Evolutionary conservation across 805 yeast genomes (phyloP), one percentile per base, ranked within the genome.

Genomic region (Suhomyces emberorum): DNA sequence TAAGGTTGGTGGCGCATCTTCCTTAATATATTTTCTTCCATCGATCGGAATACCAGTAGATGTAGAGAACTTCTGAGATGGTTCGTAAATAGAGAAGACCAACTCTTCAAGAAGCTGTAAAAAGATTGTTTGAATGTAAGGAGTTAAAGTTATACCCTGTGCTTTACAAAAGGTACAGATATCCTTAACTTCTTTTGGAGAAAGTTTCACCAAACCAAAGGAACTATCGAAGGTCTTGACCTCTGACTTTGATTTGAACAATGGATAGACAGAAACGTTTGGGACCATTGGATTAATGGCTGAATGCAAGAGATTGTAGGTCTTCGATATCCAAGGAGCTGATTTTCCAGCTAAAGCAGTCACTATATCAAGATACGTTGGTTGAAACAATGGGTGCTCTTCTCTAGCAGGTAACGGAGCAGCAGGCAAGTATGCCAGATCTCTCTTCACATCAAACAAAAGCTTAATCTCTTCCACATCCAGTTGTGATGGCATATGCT

Each of bases 61-160:
- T 10, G 38, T 35, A 11, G 45, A 35, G 30, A 35, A 42, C 14
- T 28, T 25, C 16, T 9, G 11, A 6, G 15, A 8, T 5, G 34
- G 29, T 10, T 32, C 15, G 4, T 23, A 14, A 8, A 7, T 15
- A 5, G 44, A 37, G 18, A 33, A 32, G 4, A 35, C 26, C 15
- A 18, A 16, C 16, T 42, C 41, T 12, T 44, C 44, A 6, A 44
- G 29, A 22, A 41, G 32, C 10, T 34, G 27, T 18, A 42, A 14
- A 7, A 33, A 42, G 7, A 44, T 28, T 3, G 38, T 34, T 15
- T 42, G 38, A 18, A 44, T 35, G 25, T 39, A 37, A 2, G 48
- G 42, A 4, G 48, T 44, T 26, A 44, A 16, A 1, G 48, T 44
- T 21, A 35, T 24, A 4, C 30, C 32, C 7, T 37, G 34, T 15